phyloP scores from a whole-genome alignment of 768 basidiomycete genomes.

The Hypholoma sublateritium region DNA sequence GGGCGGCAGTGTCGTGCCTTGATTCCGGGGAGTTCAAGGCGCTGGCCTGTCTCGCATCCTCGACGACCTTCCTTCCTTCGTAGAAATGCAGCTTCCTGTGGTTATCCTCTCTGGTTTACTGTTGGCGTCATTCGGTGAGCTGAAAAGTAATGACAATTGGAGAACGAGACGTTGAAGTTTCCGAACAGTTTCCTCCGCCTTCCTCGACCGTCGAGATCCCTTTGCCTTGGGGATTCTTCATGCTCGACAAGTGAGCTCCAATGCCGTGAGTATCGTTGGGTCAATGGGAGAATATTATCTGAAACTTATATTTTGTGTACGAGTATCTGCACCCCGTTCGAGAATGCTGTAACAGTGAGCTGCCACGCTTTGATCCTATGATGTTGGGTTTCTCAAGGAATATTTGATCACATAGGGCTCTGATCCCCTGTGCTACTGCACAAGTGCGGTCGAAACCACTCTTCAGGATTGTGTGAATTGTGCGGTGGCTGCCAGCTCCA shows the following conservation, averaged over 20 bases:
- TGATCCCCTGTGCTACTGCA: constrained; percentile 11
- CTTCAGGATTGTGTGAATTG: constrained; percentile 34
- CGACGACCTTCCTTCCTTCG: too few species aligned
- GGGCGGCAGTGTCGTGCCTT: too few species aligned
- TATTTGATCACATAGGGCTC: neutral
- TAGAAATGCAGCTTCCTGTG: neutral
- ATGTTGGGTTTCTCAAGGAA: neutral
- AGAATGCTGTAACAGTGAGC: neutral
- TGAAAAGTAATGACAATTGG: neutral
- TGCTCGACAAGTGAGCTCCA: neutral
- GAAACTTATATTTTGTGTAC: neutral
- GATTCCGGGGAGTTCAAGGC: too few species aligned
- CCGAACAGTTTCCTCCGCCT: neutral
- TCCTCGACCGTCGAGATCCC: neutral
- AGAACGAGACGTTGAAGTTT: neutral
- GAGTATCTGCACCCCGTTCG: neutral
- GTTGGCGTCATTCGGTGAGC: neutral
- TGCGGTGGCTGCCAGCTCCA: constrained; percentile 16
- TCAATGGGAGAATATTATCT: neutral
- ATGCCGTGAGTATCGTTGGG: neutral
- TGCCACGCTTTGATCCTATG: neutral
- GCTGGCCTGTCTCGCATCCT: too few species aligned
- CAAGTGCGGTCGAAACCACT: constrained; percentile 6
- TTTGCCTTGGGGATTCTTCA: neutral
- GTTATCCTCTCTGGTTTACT: neutral